A percentile compares a stretch with the other conserved stretches of the same genome.
Conservation (phyloP, 2,329 filamentous ascomycete genomes). For the Hortaea werneckii region DNA sequence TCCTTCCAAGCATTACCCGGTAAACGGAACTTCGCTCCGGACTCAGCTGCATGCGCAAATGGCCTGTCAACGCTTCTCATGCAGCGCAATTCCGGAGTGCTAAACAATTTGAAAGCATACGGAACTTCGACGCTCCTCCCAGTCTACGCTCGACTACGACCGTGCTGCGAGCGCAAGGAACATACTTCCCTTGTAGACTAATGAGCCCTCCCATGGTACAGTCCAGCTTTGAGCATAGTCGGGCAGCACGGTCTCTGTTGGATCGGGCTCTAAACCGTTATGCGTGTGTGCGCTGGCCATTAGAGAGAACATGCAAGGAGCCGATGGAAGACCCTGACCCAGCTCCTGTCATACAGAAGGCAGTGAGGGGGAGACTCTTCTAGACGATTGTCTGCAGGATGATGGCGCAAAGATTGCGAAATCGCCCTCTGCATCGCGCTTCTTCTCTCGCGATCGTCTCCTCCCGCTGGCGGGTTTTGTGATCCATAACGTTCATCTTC, state of each 20-base stretch:
- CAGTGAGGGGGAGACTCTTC: conserved; percentile 8
- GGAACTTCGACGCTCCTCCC: not conserved
- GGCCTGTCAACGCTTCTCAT: not conserved
- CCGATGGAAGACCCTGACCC: conserved; percentile 8
- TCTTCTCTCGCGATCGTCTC: too few species aligned
- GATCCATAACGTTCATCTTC: not conserved
- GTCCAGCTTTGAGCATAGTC: conserved; percentile 4
- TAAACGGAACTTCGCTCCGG: conserved; percentile 1
- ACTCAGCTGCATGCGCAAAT: conserved; percentile 1
- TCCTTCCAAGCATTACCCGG: conserved; percentile 1
- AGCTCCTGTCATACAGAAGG: conserved; percentile 9
- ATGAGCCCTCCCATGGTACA: not conserved
- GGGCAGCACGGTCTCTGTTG: conserved; percentile 12
- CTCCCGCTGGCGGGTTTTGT: too few species aligned
- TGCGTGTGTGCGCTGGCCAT: conserved; percentile 13
- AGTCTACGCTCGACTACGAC: not conserved
- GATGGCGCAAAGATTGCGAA: not conserved
- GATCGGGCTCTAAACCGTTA: conserved; percentile 9
- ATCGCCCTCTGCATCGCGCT: not conserved
- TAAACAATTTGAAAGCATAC: not conserved
- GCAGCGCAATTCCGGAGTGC: not conserved
- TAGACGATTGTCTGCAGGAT: not conserved
- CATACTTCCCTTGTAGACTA: not conserved
- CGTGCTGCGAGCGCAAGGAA: not conserved
- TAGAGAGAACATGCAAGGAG: conserved; percentile 15